Base-by-base conservation (phyloP, 2,329 filamentous ascomycete species). In the Pseudocercospora vitis region DNA sequence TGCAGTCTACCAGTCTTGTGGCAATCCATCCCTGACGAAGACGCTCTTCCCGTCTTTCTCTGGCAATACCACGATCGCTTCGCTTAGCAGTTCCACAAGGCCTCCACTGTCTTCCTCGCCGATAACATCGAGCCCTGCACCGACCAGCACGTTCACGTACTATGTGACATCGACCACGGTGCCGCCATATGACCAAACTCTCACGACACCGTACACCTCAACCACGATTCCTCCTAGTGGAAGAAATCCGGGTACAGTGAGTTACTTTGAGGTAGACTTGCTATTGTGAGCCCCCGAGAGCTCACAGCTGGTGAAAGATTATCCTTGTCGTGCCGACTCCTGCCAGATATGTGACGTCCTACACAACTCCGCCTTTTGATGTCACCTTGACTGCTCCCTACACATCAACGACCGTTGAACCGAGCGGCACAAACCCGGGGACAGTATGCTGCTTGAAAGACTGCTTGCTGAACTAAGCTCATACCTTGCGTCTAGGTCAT, bases 1-100 rank as follows among this genome's bases (percentile, higher is more conserved):
- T 7, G 29, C 26, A 18, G 31, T 48, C 46, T 48, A 48, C 26
- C 46, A 48, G 18, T 48, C 46, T 16, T 48, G 46, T 35, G 46
- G 46, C 1, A 48, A 48, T 18, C 46, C 46, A 12, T 48, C 46
- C n/a, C 26, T 48, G 19, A 48, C 46, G 18, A 33, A 26, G 29
- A 48, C 28, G 46, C 46, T 48, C 11, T 48, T 48, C 32, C 46
- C 46, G 5, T 24, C 32, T 12, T 35, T n/a, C 24, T 47, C 16
- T 14, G 18, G 29, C 29, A 37, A 48, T 12, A 18, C 31, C 2
- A 26, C 46, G 7, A 16, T 16, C 28, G 23, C 16, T 3, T 9
- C 31, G 19, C 29, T 31, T 21, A 37, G 23, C 14, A 45, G 23
- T 14, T 45, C 7, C 16, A 31, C 24, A 19, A 35, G 32, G n/a